Conservation (phyloP, 371 early-diverging fungal species). For the Funneliformis caledonium region DNA sequence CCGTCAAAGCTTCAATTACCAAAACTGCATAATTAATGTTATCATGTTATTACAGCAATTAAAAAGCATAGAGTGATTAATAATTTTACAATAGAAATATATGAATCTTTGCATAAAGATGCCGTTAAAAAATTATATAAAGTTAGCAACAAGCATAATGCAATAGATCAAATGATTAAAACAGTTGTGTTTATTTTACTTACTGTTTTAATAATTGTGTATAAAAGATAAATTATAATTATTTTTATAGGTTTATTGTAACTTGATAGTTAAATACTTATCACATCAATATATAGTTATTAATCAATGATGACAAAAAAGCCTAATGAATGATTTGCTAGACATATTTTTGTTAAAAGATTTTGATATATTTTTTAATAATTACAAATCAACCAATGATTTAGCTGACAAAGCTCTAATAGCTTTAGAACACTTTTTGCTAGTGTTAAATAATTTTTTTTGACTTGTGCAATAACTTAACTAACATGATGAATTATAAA, state of each 20-base stretch:
- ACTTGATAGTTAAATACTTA: not conserved
- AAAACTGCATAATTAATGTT: conserved; percentile 18
- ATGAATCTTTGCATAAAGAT: conserved; percentile 4
- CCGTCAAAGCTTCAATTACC: not conserved
- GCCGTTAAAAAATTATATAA: conserved; percentile 1
- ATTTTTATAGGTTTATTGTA: no score
- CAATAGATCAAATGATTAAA: no score
- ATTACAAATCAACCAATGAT: not conserved
- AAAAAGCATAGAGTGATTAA: conserved; percentile 8
- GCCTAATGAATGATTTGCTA: not conserved
- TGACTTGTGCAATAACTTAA: not conserved
- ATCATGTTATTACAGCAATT: conserved; percentile 9
- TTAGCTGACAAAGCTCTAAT: no score
- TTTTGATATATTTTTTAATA: not conserved
- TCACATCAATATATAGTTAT: not conserved
- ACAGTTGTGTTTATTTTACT: conserved; percentile 10
- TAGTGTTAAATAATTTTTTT: no score
- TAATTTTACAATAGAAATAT: not conserved
- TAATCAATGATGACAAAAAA: not conserved
- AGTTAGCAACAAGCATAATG: not conserved
- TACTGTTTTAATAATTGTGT: not conserved
- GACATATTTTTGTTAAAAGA: not conserved
- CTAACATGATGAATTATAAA: not conserved
- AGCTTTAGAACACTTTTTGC: no score
- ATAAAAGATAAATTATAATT: no score